Percentiles rank a stretch among this genome's conserved stretches.
Evolutionary conservation across 1,284 basidiomycete genomes (phyloP).

Genomic region (Exobasidium rhododendri): DNA sequence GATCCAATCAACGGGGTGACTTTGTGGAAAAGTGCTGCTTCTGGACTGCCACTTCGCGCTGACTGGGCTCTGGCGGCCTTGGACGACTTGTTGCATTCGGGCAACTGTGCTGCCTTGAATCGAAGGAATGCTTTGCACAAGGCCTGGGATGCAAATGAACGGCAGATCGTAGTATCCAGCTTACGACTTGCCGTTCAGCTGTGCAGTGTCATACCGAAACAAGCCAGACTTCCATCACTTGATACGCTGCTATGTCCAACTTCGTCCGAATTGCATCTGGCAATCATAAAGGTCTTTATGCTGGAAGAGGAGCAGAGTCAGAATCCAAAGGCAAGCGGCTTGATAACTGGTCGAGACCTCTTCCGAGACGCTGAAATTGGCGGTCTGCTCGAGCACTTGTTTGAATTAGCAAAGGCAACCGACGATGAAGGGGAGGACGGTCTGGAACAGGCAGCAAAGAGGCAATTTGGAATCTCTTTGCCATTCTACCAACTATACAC

Average conservation of each 20-base stretch:
- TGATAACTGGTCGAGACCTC: slow-evolving; percentile 61
- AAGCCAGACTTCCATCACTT: not conserved
- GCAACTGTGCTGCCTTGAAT: slow-evolving; percentile 42
- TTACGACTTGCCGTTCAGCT: slow-evolving; percentile 57
- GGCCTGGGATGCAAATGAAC: slow-evolving; percentile 76
- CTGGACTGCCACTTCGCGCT: slow-evolving; percentile 65
- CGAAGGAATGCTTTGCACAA: slow-evolving; percentile 70
- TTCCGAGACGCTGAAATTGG: slow-evolving; percentile 67
- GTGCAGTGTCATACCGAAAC: slow-evolving; percentile 63
- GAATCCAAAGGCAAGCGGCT: slow-evolving; percentile 23
- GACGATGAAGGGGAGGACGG: not conserved
- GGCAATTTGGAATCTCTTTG: slow-evolving; percentile 1
- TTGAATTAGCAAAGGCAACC: slow-evolving; percentile 21
- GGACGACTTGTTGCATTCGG: slow-evolving; percentile 67
- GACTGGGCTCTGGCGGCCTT: slow-evolving; percentile 75
- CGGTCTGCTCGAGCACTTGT: slow-evolving; percentile 37
- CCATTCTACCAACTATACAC: slow-evolving; percentile 80
- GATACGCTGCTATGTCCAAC: slow-evolving; percentile 16
- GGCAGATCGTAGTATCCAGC: slow-evolving; percentile 69
- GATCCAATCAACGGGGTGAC: slow-evolving; percentile 47
- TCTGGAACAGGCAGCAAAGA: not conserved
- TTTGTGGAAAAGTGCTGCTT: slow-evolving; percentile 55
- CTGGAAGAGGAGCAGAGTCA: slow-evolving; percentile 59
- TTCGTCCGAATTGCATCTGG: slow-evolving; percentile 59
- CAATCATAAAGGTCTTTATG: slow-evolving; percentile 91